Evolutionary conservation across 192 early-diverging fungal genomes (phyloP), one percentile per base, ranked within the genome.

Genomic region (Umbelopsis sp.): DNA sequence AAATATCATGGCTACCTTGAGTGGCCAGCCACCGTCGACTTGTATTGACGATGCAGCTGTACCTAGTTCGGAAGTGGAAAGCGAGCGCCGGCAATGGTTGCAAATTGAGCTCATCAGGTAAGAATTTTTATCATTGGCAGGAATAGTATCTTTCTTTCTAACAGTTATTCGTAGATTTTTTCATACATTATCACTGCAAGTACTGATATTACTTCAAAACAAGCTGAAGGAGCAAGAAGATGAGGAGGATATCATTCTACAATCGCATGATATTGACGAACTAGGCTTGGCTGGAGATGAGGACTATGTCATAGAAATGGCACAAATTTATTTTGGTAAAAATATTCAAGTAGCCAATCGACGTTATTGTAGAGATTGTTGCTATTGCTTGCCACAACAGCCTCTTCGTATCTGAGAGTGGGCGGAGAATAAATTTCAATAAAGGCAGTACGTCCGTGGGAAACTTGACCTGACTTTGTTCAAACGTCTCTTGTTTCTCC

Each of bases 271-370:
- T 23, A 72, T 86, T 45, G 71, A 69, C 18, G 49, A 73, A 20
- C 49, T 87, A 27, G 83, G 85, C 0, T 53, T 87, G 21, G 83
- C 41, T 4, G 73, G 65, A 10, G 85, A 87, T 71, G 72, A 45
- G 1, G 58, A 46, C 9, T 80, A 85, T 71, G 71, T 87, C 4
- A 27, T 70, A 49, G 80, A 82, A 46, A 71, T 87, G 8, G 70
- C 75, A 20, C 65, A 50, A 25, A 22, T 83, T n/a, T 87, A 87
- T 52, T 84, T 85, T 71, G 74, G 66, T 18, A 74, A 78, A 46
- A 33, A 75, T 10, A 64, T 87, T 23, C 50, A 67, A 20, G 72
- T 77, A 23, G 66, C 70, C 33, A 27, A n/a, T n/a, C 25, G 27
- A 15, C 33, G 27, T 13, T 61, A 61, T 35, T 61, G 55, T n/a